These are phyloP conservation scores for Gelatoporia subvermispora DNA, from an alignment of 768 basidiomycete genomes.

Conservation along the genomic window DNA sequence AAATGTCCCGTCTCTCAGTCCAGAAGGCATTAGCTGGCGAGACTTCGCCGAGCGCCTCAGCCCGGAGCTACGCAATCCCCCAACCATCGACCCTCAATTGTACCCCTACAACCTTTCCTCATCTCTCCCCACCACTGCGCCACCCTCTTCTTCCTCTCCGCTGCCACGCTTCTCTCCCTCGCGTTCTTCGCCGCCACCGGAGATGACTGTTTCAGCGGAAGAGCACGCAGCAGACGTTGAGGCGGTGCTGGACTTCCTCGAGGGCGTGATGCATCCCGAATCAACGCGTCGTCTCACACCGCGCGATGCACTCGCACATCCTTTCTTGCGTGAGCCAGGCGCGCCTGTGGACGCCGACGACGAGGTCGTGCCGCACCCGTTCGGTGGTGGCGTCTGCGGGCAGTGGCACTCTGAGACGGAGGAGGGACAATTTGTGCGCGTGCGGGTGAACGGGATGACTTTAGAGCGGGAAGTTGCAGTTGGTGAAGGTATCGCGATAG, in stretches of 20 bases:
- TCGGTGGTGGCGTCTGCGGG: conserved; percentile 63
- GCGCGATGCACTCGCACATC: conserved; percentile 68
- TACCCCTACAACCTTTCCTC: conserved; percentile 42
- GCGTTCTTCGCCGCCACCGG: conserved; percentile 19
- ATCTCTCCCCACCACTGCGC: conserved; percentile 22
- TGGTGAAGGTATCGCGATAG: conserved; percentile 30
- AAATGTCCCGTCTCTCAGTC: conserved; percentile 78
- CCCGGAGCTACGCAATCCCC: conserved; percentile 56
- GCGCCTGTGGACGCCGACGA: conserved; percentile 60
- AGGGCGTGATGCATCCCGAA: conserved; percentile 70
- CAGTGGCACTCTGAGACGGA: conserved; percentile 61
- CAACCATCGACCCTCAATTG: conserved; percentile 43
- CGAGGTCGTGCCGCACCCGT: conserved; percentile 63
- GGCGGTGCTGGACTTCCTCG: conserved; percentile 70
- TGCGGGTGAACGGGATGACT: conserved; percentile 31
- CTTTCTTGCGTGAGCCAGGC: conserved; percentile 57
- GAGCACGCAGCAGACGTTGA: conserved; percentile 53
- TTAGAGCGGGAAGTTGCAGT: conserved; percentile 16
- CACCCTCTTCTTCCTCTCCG: conserved; percentile 33
- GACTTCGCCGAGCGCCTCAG: conserved; percentile 77
- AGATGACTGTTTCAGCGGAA: conserved; percentile 27
- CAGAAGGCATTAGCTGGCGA: conserved; percentile 63
- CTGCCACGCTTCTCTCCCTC: conserved; percentile 14
- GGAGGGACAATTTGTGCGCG: conserved; percentile 47
- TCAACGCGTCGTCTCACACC: conserved; percentile 76